These are phyloP conservation scores for Cicer cuneatum DNA, from an alignment of 306 rosid species.

Conservation along the genomic window DNA sequence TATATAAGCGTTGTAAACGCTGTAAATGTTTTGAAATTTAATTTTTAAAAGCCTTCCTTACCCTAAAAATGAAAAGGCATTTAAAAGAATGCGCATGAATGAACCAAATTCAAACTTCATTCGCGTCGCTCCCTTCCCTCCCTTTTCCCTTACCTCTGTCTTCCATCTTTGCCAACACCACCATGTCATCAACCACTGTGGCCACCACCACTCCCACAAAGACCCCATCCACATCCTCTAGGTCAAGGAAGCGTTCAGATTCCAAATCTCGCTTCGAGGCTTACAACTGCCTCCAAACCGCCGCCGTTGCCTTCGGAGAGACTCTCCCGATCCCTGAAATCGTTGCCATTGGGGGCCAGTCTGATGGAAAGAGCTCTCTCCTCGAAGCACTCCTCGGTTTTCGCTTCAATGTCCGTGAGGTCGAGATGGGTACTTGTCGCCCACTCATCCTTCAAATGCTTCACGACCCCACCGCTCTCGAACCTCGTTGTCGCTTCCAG, in stretches of 20 bases:
- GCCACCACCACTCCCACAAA: slow-evolving; percentile 56
- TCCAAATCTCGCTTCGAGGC: slow-evolving; percentile 84
- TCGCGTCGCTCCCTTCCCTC: too few species aligned
- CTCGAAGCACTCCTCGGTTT: slow-evolving; percentile 88
- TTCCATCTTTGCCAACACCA: background rate
- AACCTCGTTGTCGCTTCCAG: slow-evolving; percentile 93
- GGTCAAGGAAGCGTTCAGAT: slow-evolving; percentile 48
- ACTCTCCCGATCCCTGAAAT: slow-evolving; percentile 95
- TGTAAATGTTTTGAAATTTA: too few species aligned
- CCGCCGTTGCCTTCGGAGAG: slow-evolving; percentile 93
- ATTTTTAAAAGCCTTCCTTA: too few species aligned
- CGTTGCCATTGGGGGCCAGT: slow-evolving; percentile 86
- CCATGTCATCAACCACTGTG: slow-evolving; percentile 17
- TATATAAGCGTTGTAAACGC: too few species aligned
- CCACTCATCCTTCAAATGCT: slow-evolving; percentile 95
- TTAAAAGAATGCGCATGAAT: background rate
- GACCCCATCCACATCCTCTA: slow-evolving; percentile 59
- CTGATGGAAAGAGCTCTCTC: slow-evolving; percentile 93
- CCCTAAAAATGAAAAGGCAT: background rate
- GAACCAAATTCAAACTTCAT: background rate
- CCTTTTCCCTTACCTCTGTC: background rate
- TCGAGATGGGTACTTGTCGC: slow-evolving; percentile 96
- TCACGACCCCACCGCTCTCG: slow-evolving; percentile 86
- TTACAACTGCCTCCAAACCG: slow-evolving; percentile 89
- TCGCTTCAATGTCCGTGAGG: slow-evolving; percentile 94